Evolutionary conservation across 139 green algal genomes (phyloP).

Genomic region (Chlamydomonas sp.): DNA sequence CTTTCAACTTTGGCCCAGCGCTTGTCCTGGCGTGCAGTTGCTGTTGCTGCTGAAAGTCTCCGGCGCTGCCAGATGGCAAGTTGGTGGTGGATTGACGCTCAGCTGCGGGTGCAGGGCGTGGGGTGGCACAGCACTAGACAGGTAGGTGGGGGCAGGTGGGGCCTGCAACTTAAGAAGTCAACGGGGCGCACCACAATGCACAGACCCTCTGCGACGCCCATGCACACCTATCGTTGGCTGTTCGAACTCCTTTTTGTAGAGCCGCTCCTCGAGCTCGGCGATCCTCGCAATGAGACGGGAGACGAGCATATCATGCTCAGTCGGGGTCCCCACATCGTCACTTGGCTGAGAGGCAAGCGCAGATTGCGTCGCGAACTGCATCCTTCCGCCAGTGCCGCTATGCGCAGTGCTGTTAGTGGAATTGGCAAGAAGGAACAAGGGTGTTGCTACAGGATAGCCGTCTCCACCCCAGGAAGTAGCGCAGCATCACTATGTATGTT

Average conservation of each 20-base stretch:
- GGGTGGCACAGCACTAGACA: neutral
- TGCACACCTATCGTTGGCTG: slow-evolving; percentile 3
- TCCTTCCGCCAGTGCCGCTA: too few relatives aligned
- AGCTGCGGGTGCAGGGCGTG: neutral
- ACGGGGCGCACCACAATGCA: too few relatives aligned
- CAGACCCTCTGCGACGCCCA: too few relatives aligned
- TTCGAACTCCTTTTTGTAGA: slow-evolving; percentile 50
- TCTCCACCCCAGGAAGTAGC: too few relatives aligned
- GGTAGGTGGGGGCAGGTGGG: neutral
- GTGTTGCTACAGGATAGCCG: too few relatives aligned
- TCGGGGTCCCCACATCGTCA: neutral
- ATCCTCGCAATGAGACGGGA: slow-evolving; percentile 61
- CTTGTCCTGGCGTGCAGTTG: neutral
- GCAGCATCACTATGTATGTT: too few relatives aligned
- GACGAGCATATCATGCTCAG: slow-evolving; percentile 35
- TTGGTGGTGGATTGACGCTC: neutral
- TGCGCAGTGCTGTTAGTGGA: too few relatives aligned
- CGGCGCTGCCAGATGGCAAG: neutral
- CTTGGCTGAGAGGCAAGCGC: too few relatives aligned
- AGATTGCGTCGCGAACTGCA: too few relatives aligned
- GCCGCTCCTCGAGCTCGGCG: slow-evolving; percentile 61
- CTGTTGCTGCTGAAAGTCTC: neutral
- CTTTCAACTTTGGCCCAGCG: neutral
- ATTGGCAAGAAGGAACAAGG: too few relatives aligned
- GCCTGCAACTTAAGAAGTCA: neutral